A percentile compares a stretch with the other conserved stretches of the same genome.
phyloP scores from a whole-genome alignment of 176 grass and related monocot species.

The Carex scoparia region DNA sequence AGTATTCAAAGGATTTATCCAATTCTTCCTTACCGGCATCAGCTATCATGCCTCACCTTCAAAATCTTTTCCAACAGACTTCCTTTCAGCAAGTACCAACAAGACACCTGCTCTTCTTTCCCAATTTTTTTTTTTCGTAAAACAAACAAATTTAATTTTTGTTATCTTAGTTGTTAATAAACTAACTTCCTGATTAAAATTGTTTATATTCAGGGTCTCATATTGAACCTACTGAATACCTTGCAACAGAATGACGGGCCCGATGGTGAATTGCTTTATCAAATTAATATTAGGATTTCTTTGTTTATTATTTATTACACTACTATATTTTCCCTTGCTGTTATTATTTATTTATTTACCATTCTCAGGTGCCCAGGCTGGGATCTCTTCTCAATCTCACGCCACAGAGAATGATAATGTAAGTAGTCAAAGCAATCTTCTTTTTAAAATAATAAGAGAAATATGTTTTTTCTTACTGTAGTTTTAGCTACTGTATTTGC shows the following conservation, averaged over 20 bases:
- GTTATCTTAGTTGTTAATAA: slow-evolving; percentile 12
- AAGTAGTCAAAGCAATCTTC: slow-evolving; percentile 13
- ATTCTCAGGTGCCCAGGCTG: slow-evolving; percentile 44
- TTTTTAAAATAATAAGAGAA: no score
- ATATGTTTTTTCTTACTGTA: not conserved
- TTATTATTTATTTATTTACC: not conserved
- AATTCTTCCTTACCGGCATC: slow-evolving; percentile 72
- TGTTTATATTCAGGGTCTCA: slow-evolving; percentile 66
- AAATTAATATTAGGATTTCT: not conserved
- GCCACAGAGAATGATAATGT: slow-evolving; percentile 37
- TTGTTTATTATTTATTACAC: not conserved
- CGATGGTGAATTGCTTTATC: slow-evolving; percentile 49
- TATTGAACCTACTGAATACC: slow-evolving; percentile 68
- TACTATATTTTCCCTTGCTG: not conserved
- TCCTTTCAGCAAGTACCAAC: slow-evolving; percentile 79
- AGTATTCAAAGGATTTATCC: slow-evolving; percentile 58
- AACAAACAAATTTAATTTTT: slow-evolving; percentile 8
- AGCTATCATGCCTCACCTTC: slow-evolving; percentile 81
- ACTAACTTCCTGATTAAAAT: slow-evolving; percentile 22
- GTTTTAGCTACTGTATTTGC: not conserved
- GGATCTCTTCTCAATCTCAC: slow-evolving; percentile 45
- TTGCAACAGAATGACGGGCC: slow-evolving; percentile 78
- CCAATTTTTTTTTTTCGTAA: not conserved
- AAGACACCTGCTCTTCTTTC: not conserved
- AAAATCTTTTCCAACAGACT: slow-evolving; percentile 95